Evolutionary conservation across 805 yeast species (phyloP).

Genomic region (Kockiozyma suomiensis): DNA sequence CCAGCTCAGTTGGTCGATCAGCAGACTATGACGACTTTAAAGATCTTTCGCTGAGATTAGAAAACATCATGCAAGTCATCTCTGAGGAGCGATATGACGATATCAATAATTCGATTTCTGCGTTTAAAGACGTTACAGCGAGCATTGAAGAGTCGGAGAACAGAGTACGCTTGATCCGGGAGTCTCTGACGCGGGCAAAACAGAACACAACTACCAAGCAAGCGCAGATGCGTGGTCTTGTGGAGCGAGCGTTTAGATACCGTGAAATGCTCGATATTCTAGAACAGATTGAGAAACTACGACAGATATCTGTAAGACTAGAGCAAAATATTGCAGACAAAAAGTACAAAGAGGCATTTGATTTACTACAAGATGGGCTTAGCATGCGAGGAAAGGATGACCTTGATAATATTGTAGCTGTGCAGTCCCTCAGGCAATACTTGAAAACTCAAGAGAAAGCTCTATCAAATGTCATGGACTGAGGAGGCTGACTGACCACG

Average conservation of each 20-base stretch:
- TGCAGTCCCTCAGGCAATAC: conserved; percentile 39
- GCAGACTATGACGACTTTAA: conserved; percentile 68
- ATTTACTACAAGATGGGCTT: conserved; percentile 52
- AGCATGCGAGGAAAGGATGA: conserved; percentile 40
- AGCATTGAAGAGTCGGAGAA: conserved; percentile 67
- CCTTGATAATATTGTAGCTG: conserved; percentile 40
- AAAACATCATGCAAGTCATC: conserved; percentile 53
- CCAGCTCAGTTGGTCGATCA: conserved; percentile 88
- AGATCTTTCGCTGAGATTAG: conserved; percentile 59
- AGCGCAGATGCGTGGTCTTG: conserved; percentile 63
- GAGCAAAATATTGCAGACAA: conserved; percentile 72
- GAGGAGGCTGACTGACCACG: too few species aligned
- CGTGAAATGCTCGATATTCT: conserved; percentile 71
- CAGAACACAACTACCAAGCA: conserved; percentile 56
- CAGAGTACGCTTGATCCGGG: conserved; percentile 53
- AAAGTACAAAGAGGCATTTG: conserved; percentile 66
- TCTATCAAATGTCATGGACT: conserved; percentile 19
- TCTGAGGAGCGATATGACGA: conserved; percentile 64
- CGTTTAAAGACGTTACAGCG: conserved; percentile 71
- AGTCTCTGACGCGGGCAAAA: conserved; percentile 53
- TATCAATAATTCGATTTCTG: conserved; percentile 82
- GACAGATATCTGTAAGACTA: conserved; percentile 59
- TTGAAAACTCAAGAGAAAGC: conserved; percentile 24
- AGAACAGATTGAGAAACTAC: conserved; percentile 64
- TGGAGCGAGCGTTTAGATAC: conserved; percentile 61